Conservation (phyloP, 2,329 filamentous ascomycete species). For the Alternaria angustiovoidea region DNA sequence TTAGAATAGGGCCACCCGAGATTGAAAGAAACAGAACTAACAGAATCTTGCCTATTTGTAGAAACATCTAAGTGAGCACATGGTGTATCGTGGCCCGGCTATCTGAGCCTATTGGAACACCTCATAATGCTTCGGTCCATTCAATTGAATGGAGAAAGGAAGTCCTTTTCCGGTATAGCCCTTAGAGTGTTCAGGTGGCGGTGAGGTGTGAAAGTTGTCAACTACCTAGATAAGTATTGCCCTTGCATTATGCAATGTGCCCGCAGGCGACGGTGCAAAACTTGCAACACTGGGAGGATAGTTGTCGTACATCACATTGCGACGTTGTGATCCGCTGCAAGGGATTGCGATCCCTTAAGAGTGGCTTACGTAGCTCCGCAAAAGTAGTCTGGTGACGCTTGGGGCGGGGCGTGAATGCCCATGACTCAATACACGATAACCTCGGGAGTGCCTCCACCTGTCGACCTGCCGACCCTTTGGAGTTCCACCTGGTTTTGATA, state of each 20-base stretch:
- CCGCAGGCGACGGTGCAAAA: not conserved
- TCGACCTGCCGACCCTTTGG: not conserved
- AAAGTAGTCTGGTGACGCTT: not conserved
- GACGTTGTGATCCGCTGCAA: not conserved
- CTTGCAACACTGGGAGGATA: not conserved
- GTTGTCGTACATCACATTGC: not conserved
- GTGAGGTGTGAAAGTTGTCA: not conserved
- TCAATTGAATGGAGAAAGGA: not conserved
- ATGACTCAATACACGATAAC: not conserved
- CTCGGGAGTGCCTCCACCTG: not conserved
- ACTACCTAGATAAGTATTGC: not conserved
- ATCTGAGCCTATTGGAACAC: not conserved
- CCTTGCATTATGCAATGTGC: not conserved
- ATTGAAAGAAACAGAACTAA: not conserved
- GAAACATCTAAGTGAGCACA: not conserved
- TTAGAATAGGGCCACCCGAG: not conserved
- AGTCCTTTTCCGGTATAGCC: slow-evolving; percentile 4
- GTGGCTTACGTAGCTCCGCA: not conserved
- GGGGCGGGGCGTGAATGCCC: slow-evolving; percentile 1
- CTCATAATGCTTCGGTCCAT: not conserved
- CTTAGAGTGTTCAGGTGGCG: not conserved
- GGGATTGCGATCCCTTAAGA: not conserved
- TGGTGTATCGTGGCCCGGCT: not conserved
- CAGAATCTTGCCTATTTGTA: not conserved
- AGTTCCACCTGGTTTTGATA: not conserved